These are phyloP conservation scores for Elongisporangium undulatum DNA, from an alignment of 352 stramenopile genomes.

Conservation along the genomic window DNA sequence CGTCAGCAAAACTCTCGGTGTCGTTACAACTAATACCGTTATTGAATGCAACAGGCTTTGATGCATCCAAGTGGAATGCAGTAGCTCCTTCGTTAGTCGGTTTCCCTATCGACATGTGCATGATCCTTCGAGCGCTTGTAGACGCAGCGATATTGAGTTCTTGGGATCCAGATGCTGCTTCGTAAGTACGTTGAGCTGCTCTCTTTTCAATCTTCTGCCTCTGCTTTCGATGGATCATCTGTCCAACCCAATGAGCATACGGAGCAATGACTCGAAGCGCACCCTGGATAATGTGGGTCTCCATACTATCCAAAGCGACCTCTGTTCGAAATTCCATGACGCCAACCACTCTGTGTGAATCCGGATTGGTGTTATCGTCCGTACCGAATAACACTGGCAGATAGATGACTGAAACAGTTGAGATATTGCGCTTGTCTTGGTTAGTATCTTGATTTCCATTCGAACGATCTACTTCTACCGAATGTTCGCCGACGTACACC, in stretches of 20 bases:
- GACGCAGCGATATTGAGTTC: background rate
- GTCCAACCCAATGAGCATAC: conserved; percentile 1
- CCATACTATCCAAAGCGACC: background rate
- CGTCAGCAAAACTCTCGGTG: background rate
- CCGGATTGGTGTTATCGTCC: background rate
- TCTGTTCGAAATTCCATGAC: conserved; percentile 2
- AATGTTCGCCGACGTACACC: conserved; percentile 1
- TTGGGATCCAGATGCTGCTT: background rate
- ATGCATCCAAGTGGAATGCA: too few species aligned
- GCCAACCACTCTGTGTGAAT: background rate
- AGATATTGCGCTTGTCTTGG: background rate
- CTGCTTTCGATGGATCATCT: conserved; percentile 3
- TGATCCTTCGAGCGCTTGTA: background rate
- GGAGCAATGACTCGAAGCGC: conserved; percentile 6
- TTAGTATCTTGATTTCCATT: background rate
- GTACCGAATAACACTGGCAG: conserved; percentile 5
- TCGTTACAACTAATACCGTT: too few species aligned
- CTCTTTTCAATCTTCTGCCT: background rate
- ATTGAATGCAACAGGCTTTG: too few species aligned
- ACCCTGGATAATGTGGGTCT: conserved; percentile 1
- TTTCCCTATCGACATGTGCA: too few species aligned
- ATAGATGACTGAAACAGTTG: background rate
- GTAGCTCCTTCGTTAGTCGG: too few species aligned
- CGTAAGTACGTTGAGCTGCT: background rate
- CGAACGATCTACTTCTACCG: background rate